phyloP scores from a whole-genome alignment of 768 basidiomycete genomes.

The Cystobasidiopsis lactophilus region DNA sequence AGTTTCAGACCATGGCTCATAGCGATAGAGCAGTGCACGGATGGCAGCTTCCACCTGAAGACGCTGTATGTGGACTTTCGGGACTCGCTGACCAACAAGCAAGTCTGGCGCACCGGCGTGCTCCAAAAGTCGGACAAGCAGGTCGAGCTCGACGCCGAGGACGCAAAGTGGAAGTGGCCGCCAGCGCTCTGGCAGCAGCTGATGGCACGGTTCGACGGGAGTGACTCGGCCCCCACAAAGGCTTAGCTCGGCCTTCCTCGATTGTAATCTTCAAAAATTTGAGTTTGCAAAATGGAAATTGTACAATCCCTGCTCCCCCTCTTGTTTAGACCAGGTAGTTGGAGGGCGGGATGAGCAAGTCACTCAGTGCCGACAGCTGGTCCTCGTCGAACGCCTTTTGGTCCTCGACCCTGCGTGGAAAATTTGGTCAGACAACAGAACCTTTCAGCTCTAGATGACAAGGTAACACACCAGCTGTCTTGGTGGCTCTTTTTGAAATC shows the following conservation, averaged over 20 bases:
- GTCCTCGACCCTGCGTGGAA: conserved; percentile 82
- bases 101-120: neutral
- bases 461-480: too few species aligned
- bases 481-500: conserved; percentile 21
- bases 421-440: conserved; percentile 12
- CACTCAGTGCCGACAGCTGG: conserved; percentile 32
- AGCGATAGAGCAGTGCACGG: neutral
- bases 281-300: too few species aligned
- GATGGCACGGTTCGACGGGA: too few species aligned
- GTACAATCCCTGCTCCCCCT: too few species aligned
- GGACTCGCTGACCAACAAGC: neutral
- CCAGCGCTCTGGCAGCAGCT: too few species aligned
- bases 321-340: neutral
- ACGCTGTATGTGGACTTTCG: neutral
- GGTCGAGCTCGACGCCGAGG: neutral
- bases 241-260: too few species aligned
- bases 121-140: neutral
- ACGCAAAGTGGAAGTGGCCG: neutral
- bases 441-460: neutral
- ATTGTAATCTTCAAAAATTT: too few species aligned
- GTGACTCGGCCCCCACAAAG: too few species aligned
- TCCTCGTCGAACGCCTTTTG: conserved; percentile 66
- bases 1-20: neutral
- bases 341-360: conserved; percentile 7
- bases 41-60: neutral